Evolutionary conservation across 306 rosid genomes (phyloP).

Genomic region (Spatholobus suberectus): DNA sequence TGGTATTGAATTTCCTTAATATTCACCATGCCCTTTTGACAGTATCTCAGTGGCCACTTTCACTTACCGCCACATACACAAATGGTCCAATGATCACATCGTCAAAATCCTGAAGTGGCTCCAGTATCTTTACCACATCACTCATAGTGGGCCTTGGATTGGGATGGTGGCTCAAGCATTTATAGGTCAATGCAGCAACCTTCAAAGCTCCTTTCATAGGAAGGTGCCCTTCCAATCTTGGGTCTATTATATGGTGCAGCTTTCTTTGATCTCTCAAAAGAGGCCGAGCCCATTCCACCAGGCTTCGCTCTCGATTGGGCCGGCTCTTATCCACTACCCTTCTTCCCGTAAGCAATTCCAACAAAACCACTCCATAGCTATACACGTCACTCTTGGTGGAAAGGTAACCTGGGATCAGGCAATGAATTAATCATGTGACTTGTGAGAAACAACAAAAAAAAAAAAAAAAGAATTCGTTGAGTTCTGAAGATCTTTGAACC

Average conservation of each 20-base stretch:
- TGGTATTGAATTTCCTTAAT: too few relatives aligned
- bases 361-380: slow-evolving; percentile 81
- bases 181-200: slow-evolving; percentile 68
- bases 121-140: slow-evolving; percentile 65
- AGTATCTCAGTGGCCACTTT: slow-evolving; percentile 24
- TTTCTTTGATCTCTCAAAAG: slow-evolving; percentile 61
- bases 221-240: slow-evolving; percentile 66
- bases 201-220: slow-evolving; percentile 63
- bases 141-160: slow-evolving; percentile 67
- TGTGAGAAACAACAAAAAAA: too few relatives aligned
- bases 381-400: slow-evolving; percentile 87
- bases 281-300: slow-evolving; percentile 91
- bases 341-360: slow-evolving; percentile 84
- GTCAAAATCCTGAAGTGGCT: slow-evolving; percentile 64
- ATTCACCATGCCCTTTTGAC: slow-evolving; percentile 8
- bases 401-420: slow-evolving; percentile 62
- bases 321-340: slow-evolving; percentile 60
- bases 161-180: slow-evolving; percentile 72
- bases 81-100: slow-evolving; percentile 65
- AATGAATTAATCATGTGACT: not conserved
- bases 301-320: slow-evolving; percentile 49
- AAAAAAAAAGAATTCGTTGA: not conserved
- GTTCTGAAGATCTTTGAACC: not conserved
- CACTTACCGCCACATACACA: slow-evolving; percentile 71
- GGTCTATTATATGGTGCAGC: slow-evolving; percentile 57